Conservation (phyloP, 495 filamentous ascomycete genomes). For the Aspergillus biplanus region DNA sequence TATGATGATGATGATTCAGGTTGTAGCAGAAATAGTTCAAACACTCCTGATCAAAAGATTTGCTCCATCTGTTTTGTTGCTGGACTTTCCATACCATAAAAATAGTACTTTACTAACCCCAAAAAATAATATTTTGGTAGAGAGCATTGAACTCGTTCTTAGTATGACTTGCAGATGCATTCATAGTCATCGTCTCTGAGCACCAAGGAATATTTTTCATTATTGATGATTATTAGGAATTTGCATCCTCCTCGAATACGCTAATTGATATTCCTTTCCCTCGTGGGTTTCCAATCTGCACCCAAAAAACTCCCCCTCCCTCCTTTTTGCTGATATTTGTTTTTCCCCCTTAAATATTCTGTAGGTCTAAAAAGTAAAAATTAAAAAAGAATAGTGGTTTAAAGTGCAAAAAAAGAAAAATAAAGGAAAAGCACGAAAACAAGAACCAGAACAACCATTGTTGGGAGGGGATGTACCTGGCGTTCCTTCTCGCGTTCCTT, state of each 20-base stretch:
- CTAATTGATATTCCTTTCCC: constrained; percentile 21
- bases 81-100: constrained; percentile 4
- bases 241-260: constrained; percentile 14
- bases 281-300: constrained; percentile 25
- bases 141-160: constrained; percentile 4
- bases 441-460: constrained; percentile 2
- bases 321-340: constrained; percentile 5
- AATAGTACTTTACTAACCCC: constrained; percentile 6
- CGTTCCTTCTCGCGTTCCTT: constrained; percentile 26
- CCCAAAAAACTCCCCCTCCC: constrained; percentile 14
- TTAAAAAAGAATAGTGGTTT: not conserved
- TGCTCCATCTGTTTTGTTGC: not conserved
- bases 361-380: constrained; percentile 9
- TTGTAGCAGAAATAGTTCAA: not conserved
- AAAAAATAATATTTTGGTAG: not conserved
- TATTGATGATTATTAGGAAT: constrained; percentile 17
- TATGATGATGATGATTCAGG: constrained; percentile 1
- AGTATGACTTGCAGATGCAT: constrained; percentile 33
- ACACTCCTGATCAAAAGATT: not conserved
- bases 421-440: constrained; percentile 7
- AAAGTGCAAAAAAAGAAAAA: not conserved
- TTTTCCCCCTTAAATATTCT: constrained; percentile 7
- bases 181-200: constrained; percentile 21
- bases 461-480: constrained; percentile 17
- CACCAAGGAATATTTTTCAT: not conserved